Conservation (phyloP, 2,329 filamentous ascomycete species). For the Colletotrichum lindemuthianum region DNA sequence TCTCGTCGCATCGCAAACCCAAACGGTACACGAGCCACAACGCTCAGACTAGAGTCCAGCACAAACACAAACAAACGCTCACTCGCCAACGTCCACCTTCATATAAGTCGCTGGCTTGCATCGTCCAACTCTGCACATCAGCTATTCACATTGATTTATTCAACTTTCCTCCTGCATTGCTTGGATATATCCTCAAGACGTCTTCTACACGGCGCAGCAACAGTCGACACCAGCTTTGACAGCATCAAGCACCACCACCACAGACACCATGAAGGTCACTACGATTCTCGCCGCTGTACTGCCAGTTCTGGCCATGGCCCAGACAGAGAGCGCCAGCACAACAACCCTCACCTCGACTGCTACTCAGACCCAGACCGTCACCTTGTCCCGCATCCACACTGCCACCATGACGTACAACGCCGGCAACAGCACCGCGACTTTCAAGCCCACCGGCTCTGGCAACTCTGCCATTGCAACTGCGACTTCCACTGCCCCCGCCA, state of each 20-base stretch:
- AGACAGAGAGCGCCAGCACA: conserved; percentile 45
- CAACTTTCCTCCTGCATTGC: no score
- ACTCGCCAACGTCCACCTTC: conserved; percentile 5
- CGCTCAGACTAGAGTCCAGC: conserved; percentile 14
- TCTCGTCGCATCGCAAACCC: conserved; percentile 38
- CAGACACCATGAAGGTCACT: conserved; percentile 50
- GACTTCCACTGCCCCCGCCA: conserved; percentile 38
- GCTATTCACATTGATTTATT: no score
- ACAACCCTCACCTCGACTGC: conserved; percentile 61
- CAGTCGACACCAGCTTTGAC: conserved; percentile 39
- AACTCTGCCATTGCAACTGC: conserved; percentile 31
- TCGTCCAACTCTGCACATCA: neutral
- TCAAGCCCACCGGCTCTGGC: conserved; percentile 40
- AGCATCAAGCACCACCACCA: conserved; percentile 29
- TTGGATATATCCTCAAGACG: no score
- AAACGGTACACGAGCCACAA: conserved; percentile 21
- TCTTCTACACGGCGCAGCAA: neutral
- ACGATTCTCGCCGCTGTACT: conserved; percentile 60
- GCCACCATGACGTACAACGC: conserved; percentile 50
- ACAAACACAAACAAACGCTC: conserved; percentile 1
- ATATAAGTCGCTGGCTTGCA: conserved; percentile 16
- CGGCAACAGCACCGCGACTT: conserved; percentile 50
- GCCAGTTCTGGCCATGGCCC: conserved; percentile 63
- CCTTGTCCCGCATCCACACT: conserved; percentile 48
- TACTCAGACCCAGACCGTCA: conserved; percentile 58